Evolutionary conservation across 2,329 filamentous ascomycete species (phyloP).

Genomic region (Neopestalotiopsis clavispora): DNA sequence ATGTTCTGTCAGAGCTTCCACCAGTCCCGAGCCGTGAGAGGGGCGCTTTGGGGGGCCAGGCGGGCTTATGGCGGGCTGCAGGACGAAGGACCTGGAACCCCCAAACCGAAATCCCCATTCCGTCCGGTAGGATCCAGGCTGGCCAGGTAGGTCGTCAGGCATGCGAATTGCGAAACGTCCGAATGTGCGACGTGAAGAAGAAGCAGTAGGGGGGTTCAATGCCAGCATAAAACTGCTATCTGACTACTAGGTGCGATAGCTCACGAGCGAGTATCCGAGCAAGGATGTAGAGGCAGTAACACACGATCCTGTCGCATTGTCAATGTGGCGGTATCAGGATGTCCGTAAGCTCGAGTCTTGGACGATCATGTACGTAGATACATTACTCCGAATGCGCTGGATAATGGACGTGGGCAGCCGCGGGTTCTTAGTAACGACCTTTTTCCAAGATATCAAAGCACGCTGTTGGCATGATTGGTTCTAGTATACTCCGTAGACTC

Average conservation of each 20-base stretch:
- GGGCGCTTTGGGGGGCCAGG: not conserved
- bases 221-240: not conserved
- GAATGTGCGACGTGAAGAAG: constrained; percentile 2
- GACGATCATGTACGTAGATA: not conserved
- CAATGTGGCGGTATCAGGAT: constrained; percentile 1
- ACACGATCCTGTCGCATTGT: constrained; percentile 1
- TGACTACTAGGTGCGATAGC: not conserved
- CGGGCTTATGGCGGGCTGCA: not conserved
- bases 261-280: not conserved
- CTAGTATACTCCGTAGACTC: no score
- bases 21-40: constrained; percentile 3
- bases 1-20: constrained; percentile 10
- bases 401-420: not conserved
- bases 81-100: constrained; percentile 2
- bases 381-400: not conserved
- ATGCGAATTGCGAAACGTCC: constrained; percentile 13
- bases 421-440: not conserved
- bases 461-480: not conserved
- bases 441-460: not conserved
- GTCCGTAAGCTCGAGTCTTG: not conserved
- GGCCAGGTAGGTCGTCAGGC: not conserved
- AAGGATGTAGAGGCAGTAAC: not conserved
- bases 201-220: not conserved
- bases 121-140: constrained; percentile 10
- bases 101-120: not conserved